These are phyloP conservation scores for Lachnellula occidentalis DNA, from an alignment of 2,329 filamentous ascomycete genomes.

Conservation along the genomic window DNA sequence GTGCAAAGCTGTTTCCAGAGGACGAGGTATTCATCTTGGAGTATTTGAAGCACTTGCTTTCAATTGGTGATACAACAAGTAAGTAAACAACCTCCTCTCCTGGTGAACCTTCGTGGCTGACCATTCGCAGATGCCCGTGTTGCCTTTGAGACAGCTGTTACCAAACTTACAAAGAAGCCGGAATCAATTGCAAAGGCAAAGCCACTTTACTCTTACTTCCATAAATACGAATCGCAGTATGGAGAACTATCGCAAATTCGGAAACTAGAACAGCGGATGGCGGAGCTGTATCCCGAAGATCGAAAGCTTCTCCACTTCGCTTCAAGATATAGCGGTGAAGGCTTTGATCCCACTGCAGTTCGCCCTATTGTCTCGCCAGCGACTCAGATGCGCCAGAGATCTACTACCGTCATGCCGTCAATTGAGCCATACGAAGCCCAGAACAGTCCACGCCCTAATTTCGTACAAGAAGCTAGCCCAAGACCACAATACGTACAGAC, in stretches of 20 bases:
- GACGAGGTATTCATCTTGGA: conserved; percentile 92
- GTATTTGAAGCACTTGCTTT: conserved; percentile 91
- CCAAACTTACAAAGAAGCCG: conserved; percentile 70
- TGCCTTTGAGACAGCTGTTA: conserved; percentile 92
- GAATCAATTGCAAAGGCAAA: conserved; percentile 72
- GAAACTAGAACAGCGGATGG: conserved; percentile 89
- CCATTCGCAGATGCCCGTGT: conserved; percentile 70
- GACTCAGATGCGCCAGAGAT: conserved; percentile 67
- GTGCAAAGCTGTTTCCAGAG: conserved; percentile 86
- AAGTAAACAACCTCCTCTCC: conserved; percentile 38
- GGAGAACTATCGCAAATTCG: conserved; percentile 87
- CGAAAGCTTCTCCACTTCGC: conserved; percentile 70
- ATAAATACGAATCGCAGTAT: conserved; percentile 91
- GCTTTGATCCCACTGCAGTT: conserved; percentile 77
- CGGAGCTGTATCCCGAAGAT: conserved; percentile 86
- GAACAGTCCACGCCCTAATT: conserved; percentile 29
- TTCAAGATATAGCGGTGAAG: conserved; percentile 65
- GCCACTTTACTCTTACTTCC: conserved; percentile 83
- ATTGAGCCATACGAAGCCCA: conserved; percentile 47
- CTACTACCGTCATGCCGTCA: conserved; percentile 41
- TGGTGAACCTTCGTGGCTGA: conserved; percentile 15
- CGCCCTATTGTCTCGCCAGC: conserved; percentile 77
- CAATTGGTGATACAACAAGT: conserved; percentile 91
- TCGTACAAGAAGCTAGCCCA: conserved; percentile 28
- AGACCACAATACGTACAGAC: conserved; percentile 27